A percentile compares a stretch with the other conserved stretches of the same genome.
Conservation (phyloP, 1,284 basidiomycete genomes). For the Bjerkandera adusta region DNA sequence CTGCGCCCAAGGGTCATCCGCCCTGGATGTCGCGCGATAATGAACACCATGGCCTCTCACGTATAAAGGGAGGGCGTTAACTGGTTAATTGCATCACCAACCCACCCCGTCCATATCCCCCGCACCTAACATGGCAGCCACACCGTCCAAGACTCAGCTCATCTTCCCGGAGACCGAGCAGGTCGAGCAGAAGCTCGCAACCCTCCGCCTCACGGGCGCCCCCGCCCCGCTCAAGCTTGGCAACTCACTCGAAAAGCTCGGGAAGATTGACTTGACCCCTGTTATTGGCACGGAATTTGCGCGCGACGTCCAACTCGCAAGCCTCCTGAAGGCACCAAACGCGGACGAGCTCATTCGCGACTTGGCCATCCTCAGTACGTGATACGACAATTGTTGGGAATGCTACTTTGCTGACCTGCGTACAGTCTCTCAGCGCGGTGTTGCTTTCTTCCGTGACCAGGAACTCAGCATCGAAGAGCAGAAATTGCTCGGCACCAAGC, state of each 20-base stretch:
- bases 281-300: constrained; percentile 16
- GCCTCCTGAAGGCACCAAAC: constrained; percentile 36
- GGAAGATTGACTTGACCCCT: constrained; percentile 13
- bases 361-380: constrained; percentile 41
- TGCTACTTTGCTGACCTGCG: not conserved
- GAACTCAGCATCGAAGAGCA: constrained; percentile 44
- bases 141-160: constrained; percentile 10
- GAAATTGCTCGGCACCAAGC: constrained; percentile 40
- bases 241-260: constrained; percentile 10
- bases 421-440: constrained; percentile 61
- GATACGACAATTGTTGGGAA: not conserved
- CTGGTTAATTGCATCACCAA: too few species aligned
- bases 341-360: constrained; percentile 43
- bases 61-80: not conserved
- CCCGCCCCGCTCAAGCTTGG: constrained; percentile 14
- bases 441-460: constrained; percentile 70
- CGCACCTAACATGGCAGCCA: not conserved
- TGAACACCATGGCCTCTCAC: too few species aligned
- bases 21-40: constrained; percentile 1
- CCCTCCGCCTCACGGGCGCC: constrained; percentile 10
- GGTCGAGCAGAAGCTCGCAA: constrained; percentile 14
- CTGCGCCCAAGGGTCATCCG: constrained; percentile 1
- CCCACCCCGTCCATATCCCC: too few species aligned
- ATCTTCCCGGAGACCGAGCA: constrained; percentile 13
- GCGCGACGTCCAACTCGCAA: constrained; percentile 10